These are phyloP conservation scores for Ramularia endophylla DNA, from an alignment of 2,329 filamentous ascomycete species.

Conservation along the genomic window DNA sequence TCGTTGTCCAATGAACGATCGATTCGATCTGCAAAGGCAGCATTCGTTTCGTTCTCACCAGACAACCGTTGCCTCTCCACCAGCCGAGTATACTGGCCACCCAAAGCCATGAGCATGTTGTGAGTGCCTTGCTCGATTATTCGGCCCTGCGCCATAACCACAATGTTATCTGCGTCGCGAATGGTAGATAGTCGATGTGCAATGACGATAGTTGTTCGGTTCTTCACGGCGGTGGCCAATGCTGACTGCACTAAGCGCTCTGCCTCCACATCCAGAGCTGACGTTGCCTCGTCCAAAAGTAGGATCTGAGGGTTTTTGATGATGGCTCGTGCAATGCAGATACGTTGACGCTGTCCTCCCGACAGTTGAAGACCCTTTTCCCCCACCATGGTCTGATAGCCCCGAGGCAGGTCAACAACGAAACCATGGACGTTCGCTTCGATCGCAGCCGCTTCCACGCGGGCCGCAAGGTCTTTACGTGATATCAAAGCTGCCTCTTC, in stretches of 20 bases:
- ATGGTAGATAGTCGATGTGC: slow-evolving; percentile 41
- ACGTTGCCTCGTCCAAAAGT: slow-evolving; percentile 29
- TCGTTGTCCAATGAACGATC: too few species aligned
- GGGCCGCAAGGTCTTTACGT: slow-evolving; percentile 61
- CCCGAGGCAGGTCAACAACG: slow-evolving; percentile 71
- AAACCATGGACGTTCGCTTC: slow-evolving; percentile 96
- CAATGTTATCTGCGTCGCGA: slow-evolving; percentile 36
- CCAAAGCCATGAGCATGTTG: slow-evolving; percentile 31
- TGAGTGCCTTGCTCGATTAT: slow-evolving; percentile 43
- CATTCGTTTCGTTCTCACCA: too few species aligned
- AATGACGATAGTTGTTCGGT: slow-evolving; percentile 37
- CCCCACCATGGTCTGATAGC: slow-evolving; percentile 91
- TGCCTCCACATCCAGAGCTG: slow-evolving; percentile 23
- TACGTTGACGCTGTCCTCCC: slow-evolving; percentile 27
- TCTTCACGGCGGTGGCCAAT: slow-evolving; percentile 18
- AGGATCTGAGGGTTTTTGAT: slow-evolving; percentile 25
- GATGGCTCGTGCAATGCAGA: slow-evolving; percentile 27
- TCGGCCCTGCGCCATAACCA: slow-evolving; percentile 38
- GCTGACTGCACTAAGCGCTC: slow-evolving; percentile 25
- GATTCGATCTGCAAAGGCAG: too few species aligned
- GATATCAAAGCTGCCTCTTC: slow-evolving; percentile 65
- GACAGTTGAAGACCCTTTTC: too few species aligned
- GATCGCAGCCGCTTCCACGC: slow-evolving; percentile 74
- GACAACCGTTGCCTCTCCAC: slow-evolving; percentile 46
- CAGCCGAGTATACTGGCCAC: slow-evolving; percentile 37